phyloP scores from a whole-genome alignment of 495 filamentous ascomycete species.

The Copromyces sp. region DNA sequence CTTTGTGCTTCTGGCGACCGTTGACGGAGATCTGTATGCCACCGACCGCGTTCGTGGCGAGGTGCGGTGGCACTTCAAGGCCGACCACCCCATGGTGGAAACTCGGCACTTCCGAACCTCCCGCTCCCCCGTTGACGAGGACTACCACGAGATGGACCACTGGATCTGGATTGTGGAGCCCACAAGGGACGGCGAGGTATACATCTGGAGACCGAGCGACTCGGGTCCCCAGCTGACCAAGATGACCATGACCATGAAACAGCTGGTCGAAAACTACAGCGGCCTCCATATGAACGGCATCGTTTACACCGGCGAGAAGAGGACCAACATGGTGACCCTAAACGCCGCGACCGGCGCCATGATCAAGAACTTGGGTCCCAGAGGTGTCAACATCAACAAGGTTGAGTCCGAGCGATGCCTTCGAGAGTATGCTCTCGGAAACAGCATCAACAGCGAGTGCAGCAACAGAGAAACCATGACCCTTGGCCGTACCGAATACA shows the following conservation, averaged over 20 bases:
- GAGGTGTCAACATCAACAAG: conserved; percentile 30
- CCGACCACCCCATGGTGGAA: conserved; percentile 79
- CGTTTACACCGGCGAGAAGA: conserved; percentile 85
- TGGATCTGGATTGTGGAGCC: conserved; percentile 97
- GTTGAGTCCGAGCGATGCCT: conserved; percentile 46
- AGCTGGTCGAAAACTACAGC: conserved; percentile 59
- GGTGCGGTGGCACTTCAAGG: conserved; percentile 72
- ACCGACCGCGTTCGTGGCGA: conserved; percentile 78
- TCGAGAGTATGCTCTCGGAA: conserved; percentile 48
- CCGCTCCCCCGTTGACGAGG: conserved; percentile 46
- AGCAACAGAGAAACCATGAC: conserved; percentile 61
- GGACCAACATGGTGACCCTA: conserved; percentile 76
- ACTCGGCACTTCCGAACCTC: conserved; percentile 74
- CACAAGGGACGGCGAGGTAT: conserved; percentile 77
- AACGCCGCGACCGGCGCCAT: conserved; percentile 76
- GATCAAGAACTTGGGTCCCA: conserved; percentile 40
- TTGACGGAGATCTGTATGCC: conserved; percentile 93
- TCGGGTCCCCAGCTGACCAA: conserved; percentile 63
- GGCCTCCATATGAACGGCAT: conserved; percentile 62
- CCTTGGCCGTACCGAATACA: conserved; percentile 79
- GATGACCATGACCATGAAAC: conserved; percentile 75
- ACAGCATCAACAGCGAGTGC: conserved; percentile 61
- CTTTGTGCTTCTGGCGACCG: conserved; percentile 98
- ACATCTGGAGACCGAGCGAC: conserved; percentile 67
- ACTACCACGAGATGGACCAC: conserved; percentile 57